phyloP scores from a whole-genome alignment of 208 protist species.

The Herpetomonas muscarum region DNA sequence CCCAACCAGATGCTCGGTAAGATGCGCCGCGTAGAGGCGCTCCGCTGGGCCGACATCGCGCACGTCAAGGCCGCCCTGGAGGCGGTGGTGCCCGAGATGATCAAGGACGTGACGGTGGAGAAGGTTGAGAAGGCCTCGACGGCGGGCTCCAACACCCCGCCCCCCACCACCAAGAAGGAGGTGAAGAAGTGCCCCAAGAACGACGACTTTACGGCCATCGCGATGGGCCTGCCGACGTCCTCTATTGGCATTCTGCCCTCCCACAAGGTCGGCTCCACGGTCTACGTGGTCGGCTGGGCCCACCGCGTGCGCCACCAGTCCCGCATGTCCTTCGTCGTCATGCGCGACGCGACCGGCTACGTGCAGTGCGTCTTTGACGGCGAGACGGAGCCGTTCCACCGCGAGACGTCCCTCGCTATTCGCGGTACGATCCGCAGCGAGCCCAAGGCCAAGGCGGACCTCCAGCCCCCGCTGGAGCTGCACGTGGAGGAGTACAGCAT shows the following conservation, averaged over 20 bases:
- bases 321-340: constrained; percentile 95
- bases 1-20: constrained; percentile 79
- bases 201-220: constrained; percentile 42
- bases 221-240: constrained; percentile 34
- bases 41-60: constrained; percentile 76
- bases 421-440: constrained; percentile 65
- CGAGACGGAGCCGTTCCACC: constrained; percentile 64
- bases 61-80: constrained; percentile 63
- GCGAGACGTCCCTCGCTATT: constrained; percentile 86
- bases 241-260: constrained; percentile 47
- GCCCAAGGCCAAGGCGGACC: constrained; percentile 76
- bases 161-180: constrained; percentile 22
- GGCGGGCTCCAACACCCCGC: not conserved
- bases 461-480: constrained; percentile 81
- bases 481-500: constrained; percentile 87
- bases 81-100: constrained; percentile 54
- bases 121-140: constrained; percentile 6
- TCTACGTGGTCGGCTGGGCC: constrained; percentile 95
- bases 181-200: constrained; percentile 50
- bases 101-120: constrained; percentile 43
- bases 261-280: constrained; percentile 39
- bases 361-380: constrained; percentile 95
- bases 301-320: constrained; percentile 93
- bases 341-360: constrained; percentile 96
- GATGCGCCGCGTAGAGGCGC: constrained; percentile 58